Evolutionary conservation across 1,284 basidiomycete genomes (phyloP), one percentile per base, ranked within the genome.

Genomic region (Takashimella koratensis): DNA sequence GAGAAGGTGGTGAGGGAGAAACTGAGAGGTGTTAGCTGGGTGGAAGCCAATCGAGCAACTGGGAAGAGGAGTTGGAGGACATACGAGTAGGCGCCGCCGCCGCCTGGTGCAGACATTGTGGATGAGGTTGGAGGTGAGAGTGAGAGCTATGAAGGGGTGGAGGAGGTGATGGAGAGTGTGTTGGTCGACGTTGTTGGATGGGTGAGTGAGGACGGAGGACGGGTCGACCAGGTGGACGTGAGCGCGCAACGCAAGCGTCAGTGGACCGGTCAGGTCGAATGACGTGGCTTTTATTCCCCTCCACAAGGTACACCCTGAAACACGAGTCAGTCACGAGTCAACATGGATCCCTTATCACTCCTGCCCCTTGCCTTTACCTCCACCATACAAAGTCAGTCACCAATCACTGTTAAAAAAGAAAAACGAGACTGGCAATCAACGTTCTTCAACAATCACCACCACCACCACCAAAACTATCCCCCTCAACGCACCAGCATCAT

Each of bases 1-100:
- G 93, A 97, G 84, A 98, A 98, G 66, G 96, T 96, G 19, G 95
- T 98, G 58, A 98, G 84, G 63, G 95, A 98, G 82, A 97, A 98
- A 73, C 94, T 98, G 71, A 30, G 11, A 39, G 48, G 27, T n/a
- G n/a, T n/a, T n/a, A n/a, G n/a, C 21, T 11, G 21, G 21, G 11
- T 43, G 43, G 43, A 44, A 10, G 21, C 10, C 11, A 10, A 40
- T 22, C 22, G 16, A 23, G 24, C 20, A 21, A 12, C 12, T 30
- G n/a, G 30, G 30, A 36, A 16, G 21, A 5, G 16, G 20, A 22
- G 12, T 26, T 4, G 22, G 3, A 3, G 5, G 49, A 70, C 73
- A 66, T 52, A 76, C 75, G 73, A 75, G 70, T 77, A 77, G 27
- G 74, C 74, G 50, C 74, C 74, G 50, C 74, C 76, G 52, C 73